Conservation (phyloP, 1,284 basidiomycete genomes). For the Flammula alnicola region DNA sequence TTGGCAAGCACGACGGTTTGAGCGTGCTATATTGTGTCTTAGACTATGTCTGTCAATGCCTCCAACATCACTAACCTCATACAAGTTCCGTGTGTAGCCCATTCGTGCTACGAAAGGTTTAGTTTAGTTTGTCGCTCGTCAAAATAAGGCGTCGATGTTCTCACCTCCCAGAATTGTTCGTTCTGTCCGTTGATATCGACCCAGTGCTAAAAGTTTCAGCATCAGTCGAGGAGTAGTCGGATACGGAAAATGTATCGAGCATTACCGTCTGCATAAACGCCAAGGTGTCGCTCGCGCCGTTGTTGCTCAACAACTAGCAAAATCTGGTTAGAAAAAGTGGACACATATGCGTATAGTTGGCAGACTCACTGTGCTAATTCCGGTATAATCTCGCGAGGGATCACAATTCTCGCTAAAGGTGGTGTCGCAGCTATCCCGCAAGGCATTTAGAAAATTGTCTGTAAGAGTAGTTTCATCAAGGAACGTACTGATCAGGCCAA, state of each 20-base stretch:
- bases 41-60: not conserved
- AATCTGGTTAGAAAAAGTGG: too few relatives aligned
- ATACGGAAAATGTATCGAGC: not conserved
- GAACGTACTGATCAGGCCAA: slow-evolving; percentile 69
- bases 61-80: slow-evolving; percentile 49
- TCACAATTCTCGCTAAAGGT: slow-evolving; percentile 70
- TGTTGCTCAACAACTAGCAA: slow-evolving; percentile 62
- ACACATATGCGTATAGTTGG: too few relatives aligned
- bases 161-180: slow-evolving; percentile 77
- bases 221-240: not conserved
- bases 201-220: slow-evolving; percentile 54
- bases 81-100: slow-evolving; percentile 78
- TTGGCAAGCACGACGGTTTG: slow-evolving; percentile 58
- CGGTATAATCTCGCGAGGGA: slow-evolving; percentile 61
- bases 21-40: slow-evolving; percentile 58
- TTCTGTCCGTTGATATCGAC: slow-evolving; percentile 63
- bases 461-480: slow-evolving; percentile 1
- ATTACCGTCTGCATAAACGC: slow-evolving; percentile 65
- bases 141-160: too few relatives aligned
- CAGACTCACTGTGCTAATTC: slow-evolving; percentile 55
- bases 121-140: not conserved
- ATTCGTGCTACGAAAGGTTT: slow-evolving; percentile 59
- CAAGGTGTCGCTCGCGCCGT: slow-evolving; percentile 67
- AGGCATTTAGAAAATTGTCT: too few relatives aligned
- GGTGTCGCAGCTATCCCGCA: slow-evolving; percentile 71